Evolutionary conservation across 2,329 filamentous ascomycete genomes (phyloP).

Genomic region (Epichloe scottii): DNA sequence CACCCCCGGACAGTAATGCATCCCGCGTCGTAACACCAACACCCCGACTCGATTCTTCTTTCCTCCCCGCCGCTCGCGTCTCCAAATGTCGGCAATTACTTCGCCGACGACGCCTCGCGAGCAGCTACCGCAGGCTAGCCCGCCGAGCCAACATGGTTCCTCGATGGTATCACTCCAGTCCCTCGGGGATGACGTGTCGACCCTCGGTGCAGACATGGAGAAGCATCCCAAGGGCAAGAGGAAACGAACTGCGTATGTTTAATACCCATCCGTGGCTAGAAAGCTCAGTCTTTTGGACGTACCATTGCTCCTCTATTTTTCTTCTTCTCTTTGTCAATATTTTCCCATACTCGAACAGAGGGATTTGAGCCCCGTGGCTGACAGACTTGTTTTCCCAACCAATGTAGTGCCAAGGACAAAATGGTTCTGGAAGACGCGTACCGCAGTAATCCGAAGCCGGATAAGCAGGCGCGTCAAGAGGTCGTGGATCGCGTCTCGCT

Average conservation of each 20-base stretch:
- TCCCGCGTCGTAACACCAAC: conserved; percentile 5
- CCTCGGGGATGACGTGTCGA: conserved; percentile 1
- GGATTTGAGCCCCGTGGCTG: conserved; percentile 4
- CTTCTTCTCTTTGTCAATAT: background rate
- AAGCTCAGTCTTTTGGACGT: too few relatives aligned
- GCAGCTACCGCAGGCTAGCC: conserved; percentile 12
- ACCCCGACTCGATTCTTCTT: background rate
- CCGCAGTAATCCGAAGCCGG: conserved; percentile 73
- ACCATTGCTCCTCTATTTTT: background rate
- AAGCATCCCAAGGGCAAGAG: conserved; percentile 47
- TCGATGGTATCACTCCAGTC: conserved; percentile 9
- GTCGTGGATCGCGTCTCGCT: conserved; percentile 79
- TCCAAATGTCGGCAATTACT: conserved; percentile 14
- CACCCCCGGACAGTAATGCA: conserved; percentile 6
- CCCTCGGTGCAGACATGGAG: conserved; percentile 15
- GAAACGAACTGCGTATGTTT: conserved; percentile 51
- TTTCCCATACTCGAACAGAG: background rate
- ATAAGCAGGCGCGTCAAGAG: conserved; percentile 73
- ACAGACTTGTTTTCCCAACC: conserved; percentile 9
- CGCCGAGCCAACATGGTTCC: conserved; percentile 13
- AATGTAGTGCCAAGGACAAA: conserved; percentile 69
- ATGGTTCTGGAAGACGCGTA: conserved; percentile 79
- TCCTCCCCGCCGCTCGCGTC: conserved; percentile 3
- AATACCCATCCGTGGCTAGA: background rate
- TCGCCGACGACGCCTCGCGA: conserved; percentile 12